A percentile compares a stretch with the other conserved stretches of the same genome.
phyloP scores from a whole-genome alignment of 2,329 filamentous ascomycete genomes.

The Volutella citrinella region DNA sequence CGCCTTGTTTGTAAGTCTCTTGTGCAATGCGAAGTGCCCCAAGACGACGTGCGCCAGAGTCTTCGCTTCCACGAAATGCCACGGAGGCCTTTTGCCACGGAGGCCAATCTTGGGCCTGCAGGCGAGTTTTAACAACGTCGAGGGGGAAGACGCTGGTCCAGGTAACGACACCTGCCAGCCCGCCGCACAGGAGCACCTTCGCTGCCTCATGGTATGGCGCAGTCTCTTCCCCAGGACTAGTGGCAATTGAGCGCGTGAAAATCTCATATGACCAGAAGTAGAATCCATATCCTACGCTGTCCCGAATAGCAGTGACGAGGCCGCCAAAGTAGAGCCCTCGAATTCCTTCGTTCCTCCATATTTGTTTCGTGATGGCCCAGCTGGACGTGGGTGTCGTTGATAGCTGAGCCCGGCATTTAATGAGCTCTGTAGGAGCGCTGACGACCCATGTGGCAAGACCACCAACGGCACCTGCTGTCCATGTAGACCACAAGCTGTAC shows the following conservation, averaged over 20 bases:
- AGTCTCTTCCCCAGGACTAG: slow-evolving; percentile 14
- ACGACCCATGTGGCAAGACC: slow-evolving; percentile 84
- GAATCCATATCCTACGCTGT: slow-evolving; percentile 93
- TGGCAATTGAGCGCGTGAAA: slow-evolving; percentile 54
- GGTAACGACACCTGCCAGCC: slow-evolving; percentile 80
- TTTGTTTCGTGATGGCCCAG: slow-evolving; percentile 60
- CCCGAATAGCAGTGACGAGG: slow-evolving; percentile 73
- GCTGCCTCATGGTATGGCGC: slow-evolving; percentile 45
- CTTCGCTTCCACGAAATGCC: too few species aligned
- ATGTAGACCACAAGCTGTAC: slow-evolving; percentile 63
- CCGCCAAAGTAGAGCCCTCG: slow-evolving; percentile 80
- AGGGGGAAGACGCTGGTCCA: slow-evolving; percentile 91
- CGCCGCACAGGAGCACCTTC: slow-evolving; percentile 77
- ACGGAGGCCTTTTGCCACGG: too few species aligned
- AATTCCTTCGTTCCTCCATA: slow-evolving; percentile 56
- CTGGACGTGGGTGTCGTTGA: slow-evolving; percentile 48
- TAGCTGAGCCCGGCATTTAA: slow-evolving; percentile 86
- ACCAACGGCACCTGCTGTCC: slow-evolving; percentile 75
- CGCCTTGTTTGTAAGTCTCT: slow-evolving; percentile 63
- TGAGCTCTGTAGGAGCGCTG: slow-evolving; percentile 82
- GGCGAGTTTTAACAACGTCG: slow-evolving; percentile 86
- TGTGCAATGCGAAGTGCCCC: slow-evolving; percentile 63
- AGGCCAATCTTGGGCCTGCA: slow-evolving; percentile 87
- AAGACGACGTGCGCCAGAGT: slow-evolving; percentile 26
- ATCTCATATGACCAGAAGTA: slow-evolving; percentile 95